Evolutionary conservation across 2,329 filamentous ascomycete genomes (phyloP), one percentile per base, ranked within the genome.

Genomic region (Leptographium radiaticola): DNA sequence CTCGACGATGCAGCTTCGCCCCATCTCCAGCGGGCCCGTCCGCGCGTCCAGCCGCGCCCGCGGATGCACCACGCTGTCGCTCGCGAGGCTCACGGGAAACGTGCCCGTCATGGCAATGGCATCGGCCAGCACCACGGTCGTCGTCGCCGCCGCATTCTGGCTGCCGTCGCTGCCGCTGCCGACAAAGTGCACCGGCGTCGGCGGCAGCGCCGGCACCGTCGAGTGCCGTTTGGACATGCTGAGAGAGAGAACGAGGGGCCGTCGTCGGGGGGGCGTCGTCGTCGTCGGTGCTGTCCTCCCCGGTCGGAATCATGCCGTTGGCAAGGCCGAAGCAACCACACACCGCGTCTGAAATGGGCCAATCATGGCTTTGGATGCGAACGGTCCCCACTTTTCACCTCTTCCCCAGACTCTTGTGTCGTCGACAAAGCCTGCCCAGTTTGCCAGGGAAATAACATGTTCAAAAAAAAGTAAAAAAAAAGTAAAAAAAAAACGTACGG

Each of bases 1-100:
- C 60, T 86, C 81, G 45, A 97, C 75, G 47, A 95, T 86, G 62
- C 87, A 93, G 52, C 85, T 82, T 55, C 87, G 82, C 31, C 90
- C 89, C 56, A 95, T 79, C 33, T 83, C 82, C 60, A 97, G 82
- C 45, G 89, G 84, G 6, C 89, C 89, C 51, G 84, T 76, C 55
- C 82, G 81, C 10, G 91, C 85, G 62, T 89, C 86, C 54, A 96
- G 77, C 57, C 84, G 82, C 16, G 84, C 80, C 49, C 90, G 87
- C 1, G 93, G 90, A 63, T 97, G 91, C n/a, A 98, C 71, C 8
- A 96, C 79, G 4, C 81, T 84, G 63, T 89, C 83, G 30, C 86
- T 76, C 54, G 84, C 84, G 58, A 97, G 81, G 46, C 81, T 84
- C 58, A 98, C 87, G 1, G 81, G 83, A 65, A 94, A 79, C 2